Conservation (phyloP, 768 basidiomycete genomes). For the Tylopilus vinaceipallidus region DNA sequence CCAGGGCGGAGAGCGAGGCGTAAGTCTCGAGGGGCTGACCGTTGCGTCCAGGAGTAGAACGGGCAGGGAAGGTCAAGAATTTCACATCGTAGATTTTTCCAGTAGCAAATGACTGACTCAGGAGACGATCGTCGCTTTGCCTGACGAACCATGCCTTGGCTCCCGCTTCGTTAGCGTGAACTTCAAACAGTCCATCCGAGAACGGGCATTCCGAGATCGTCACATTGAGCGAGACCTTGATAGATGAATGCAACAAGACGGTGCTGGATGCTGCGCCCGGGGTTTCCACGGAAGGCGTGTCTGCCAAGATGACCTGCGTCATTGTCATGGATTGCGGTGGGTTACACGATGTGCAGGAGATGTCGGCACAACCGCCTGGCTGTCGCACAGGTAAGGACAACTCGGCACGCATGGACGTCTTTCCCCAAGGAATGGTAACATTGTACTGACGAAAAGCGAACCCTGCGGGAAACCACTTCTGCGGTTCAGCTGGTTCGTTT, state of each 20-base stretch:
- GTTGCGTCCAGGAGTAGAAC: background rate
- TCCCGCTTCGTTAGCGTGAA: background rate
- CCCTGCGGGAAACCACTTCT: background rate
- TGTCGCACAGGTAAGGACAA: background rate
- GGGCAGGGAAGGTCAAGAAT: conserved; percentile 13
- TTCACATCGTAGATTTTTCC: conserved; percentile 21
- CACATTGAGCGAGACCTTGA: conserved; percentile 11
- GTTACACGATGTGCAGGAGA: no score
- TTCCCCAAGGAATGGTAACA: conserved; percentile 6
- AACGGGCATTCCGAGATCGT: conserved; percentile 17
- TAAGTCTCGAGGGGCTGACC: conserved; percentile 5
- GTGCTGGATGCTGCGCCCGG: background rate
- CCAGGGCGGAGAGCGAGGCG: conserved; percentile 15
- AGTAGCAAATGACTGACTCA: conserved; percentile 15
- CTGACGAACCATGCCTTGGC: conserved; percentile 1
- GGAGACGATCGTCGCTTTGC: conserved; percentile 3
- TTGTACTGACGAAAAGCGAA: conserved; percentile 10
- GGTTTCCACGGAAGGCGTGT: background rate
- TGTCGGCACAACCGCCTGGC: background rate
- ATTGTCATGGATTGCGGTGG: no score
- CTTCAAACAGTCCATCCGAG: conserved; percentile 13
- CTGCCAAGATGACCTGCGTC: conserved; percentile 4
- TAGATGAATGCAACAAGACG: background rate
- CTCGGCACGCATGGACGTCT: conserved; percentile 13
- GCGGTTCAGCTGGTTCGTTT: background rate